Base-by-base conservation (phyloP, 768 basidiomycete species). In the Rickenella mellea region DNA sequence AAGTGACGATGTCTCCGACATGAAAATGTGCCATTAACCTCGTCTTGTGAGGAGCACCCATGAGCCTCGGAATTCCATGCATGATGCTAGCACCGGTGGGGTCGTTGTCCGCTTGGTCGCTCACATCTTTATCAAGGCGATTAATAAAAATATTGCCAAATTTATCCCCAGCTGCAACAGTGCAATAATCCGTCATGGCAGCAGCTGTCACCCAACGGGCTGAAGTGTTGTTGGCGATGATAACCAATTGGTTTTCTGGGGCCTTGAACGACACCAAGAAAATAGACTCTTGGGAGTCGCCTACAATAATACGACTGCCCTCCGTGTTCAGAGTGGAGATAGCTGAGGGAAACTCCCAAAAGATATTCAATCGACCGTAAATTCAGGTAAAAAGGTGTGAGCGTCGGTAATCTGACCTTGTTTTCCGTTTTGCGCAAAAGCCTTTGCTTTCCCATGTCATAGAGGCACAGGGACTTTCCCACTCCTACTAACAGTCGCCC, bases 381-480 rank as follows among this genome's bases (percentile, higher is more conserved):
- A 42, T 30, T 5, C 31, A 15, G n/a, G 20, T 3, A 5, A 7
- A 27, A 25, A 14, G 19, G 19, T 24, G 22, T 5, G n/a, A n/a
- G n/a, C n/a, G 20, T 24, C 20, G 6, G 27, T 43, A 9, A 35
- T 37, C 70, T 21, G 50, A 89, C 93, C 72, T 92, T 97, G 61
- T 94, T 98, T 63, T 99, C 96, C 36, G 85, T 88, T 62, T 99
- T 99, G 15, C 96, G 78, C 20, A 99, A 68, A 46, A 99, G 70
- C 53, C 96, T 97, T 65, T 96, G 96, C 71, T 94, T 98, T 27
- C 96, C 96, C 31, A 97, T 83, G 54, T 99, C 96, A 57, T 98
- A 99, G 38, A 99, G 69, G 42, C 94, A 68, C 48, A 99, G 62
- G 2, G 93, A 77, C 55, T 93, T 96, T 19, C 96, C 96, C 29